phyloP scores from a whole-genome alignment of 352 stramenopile species.

The Aphanomyces cochlioides region DNA sequence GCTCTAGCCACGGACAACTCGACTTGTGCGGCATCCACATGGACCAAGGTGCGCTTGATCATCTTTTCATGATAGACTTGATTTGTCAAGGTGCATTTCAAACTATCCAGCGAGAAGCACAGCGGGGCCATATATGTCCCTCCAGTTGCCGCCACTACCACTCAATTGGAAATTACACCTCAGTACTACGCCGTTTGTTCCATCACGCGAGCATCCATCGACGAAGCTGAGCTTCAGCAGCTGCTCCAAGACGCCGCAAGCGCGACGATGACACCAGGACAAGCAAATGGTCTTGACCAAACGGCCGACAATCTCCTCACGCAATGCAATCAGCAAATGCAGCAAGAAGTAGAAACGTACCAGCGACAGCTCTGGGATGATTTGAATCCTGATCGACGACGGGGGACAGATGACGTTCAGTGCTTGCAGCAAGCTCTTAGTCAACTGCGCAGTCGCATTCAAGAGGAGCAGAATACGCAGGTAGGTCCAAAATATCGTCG shows the following conservation, averaged over 20 bases:
- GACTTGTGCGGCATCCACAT: background rate
- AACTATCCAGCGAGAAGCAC: too few relatives aligned
- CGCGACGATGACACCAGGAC: background rate
- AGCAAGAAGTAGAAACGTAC: slow-evolving; percentile 5
- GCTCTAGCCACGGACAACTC: background rate
- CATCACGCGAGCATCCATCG: background rate
- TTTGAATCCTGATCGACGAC: slow-evolving; percentile 4
- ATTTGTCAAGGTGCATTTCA: background rate
- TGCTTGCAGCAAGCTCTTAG: background rate
- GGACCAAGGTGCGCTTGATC: background rate
- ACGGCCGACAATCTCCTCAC: background rate
- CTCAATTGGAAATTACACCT: background rate
- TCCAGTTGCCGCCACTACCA: background rate
- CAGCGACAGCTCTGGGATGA: slow-evolving; percentile 14
- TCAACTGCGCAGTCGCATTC: slow-evolving; percentile 9
- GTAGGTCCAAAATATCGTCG: background rate
- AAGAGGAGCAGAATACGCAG: slow-evolving; percentile 22
- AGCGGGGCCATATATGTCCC: background rate
- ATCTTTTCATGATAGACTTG: background rate
- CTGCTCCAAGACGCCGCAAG: background rate
- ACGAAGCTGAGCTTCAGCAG: slow-evolving; percentile 10
- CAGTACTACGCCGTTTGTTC: slow-evolving; percentile 10
- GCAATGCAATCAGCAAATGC: background rate
- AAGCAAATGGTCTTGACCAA: background rate
- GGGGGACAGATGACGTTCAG: slow-evolving; percentile 1